Base-by-base conservation (phyloP, 805 yeast genomes). In the Candida fluviatilis region DNA sequence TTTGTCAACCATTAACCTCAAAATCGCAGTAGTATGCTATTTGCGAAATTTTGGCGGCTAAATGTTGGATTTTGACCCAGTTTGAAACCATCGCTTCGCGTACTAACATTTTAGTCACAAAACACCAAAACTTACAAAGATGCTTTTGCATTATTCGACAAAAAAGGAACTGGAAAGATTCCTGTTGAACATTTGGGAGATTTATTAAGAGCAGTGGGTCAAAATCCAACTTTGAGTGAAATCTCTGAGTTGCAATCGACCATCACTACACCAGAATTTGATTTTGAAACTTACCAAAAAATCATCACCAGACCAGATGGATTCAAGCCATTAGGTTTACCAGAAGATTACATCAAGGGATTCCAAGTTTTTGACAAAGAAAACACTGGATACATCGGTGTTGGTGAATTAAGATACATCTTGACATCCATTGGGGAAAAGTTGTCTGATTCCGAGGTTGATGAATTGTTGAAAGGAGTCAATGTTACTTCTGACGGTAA, bases 321-420 rank as follows among this genome's bases (percentile, higher is more conserved):
- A 0, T 87, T 85, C 75, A 83, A 84, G 63, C 80, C 88, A 29
- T 75, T 86, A 42, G 96, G 96, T 11, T 85, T 84, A 53, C 89
- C 95, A 30, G 87, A 75, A 45, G 99, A 93, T 62, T 93, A 91
- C 64, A 79, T 93, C 57, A 86, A 91, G 58, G 75, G 75, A 0
- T 93, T 93, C 78, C 98, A 93, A 69, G 97, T 93, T 4, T 93
- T 93, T 52, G 99, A 93, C 69, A 93, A 91, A 69, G 95, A 89
- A 49, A 79, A 84, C 47, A 84, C 96, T 14, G 99, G 99, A 4
- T 86, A 82, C 66, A 93, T 93, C 51, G 95, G 97, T 29, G 95
- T 93, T 32, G 99, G 99, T 41, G 98, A 93, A 66, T 76, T 93
- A 54, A 80, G 95, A 61, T 93, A 93, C 66, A 89, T 93, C 60